A percentile compares a stretch with the other conserved stretches of the same genome.
phyloP scores from a whole-genome alignment of 2,329 filamentous ascomycete genomes.

The Penicillium sp. region DNA sequence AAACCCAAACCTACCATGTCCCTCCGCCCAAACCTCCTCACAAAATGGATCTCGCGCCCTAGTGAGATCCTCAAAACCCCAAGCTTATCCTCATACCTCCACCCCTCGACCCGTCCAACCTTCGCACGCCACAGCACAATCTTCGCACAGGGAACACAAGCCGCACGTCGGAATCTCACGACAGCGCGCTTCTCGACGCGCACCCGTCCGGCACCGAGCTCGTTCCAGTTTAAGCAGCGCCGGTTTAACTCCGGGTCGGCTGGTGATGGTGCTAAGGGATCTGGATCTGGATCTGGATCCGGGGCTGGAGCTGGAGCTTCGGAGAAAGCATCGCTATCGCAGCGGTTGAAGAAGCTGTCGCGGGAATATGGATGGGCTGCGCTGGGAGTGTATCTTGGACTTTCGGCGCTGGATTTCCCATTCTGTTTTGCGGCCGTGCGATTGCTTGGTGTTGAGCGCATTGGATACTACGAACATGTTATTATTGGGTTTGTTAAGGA shows the following conservation, averaged over 20 bases:
- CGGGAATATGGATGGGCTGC: constrained; percentile 94
- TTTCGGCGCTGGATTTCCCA: constrained; percentile 88
- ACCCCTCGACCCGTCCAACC: neutral
- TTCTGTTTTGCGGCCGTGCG: constrained; percentile 90
- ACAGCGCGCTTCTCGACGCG: neutral
- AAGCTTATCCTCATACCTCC: constrained; percentile 2
- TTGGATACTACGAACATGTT: constrained; percentile 60
- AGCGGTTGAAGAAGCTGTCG: constrained; percentile 76
- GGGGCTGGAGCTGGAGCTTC: constrained; percentile 16
- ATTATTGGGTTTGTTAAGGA: constrained; percentile 42
- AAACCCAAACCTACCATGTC: constrained; percentile 9
- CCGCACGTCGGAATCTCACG: constrained; percentile 2
- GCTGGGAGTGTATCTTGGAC: constrained; percentile 80
- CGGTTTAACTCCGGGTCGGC: constrained; percentile 27
- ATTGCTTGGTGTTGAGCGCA: constrained; percentile 77
- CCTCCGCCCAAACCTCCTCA: constrained; percentile 13
- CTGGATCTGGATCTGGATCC: constrained; percentile 16
- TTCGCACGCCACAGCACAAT: constrained; percentile 7
- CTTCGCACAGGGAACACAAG: neutral
- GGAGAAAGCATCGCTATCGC: constrained; percentile 58
- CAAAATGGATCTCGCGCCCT: constrained; percentile 27
- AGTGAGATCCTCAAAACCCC: constrained; percentile 13
- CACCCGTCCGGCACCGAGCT: constrained; percentile 3
- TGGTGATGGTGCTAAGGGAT: neutral
- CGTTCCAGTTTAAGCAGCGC: constrained; percentile 12